Conservation (phyloP, 83 land plant species). For the Picea abies region DNA sequence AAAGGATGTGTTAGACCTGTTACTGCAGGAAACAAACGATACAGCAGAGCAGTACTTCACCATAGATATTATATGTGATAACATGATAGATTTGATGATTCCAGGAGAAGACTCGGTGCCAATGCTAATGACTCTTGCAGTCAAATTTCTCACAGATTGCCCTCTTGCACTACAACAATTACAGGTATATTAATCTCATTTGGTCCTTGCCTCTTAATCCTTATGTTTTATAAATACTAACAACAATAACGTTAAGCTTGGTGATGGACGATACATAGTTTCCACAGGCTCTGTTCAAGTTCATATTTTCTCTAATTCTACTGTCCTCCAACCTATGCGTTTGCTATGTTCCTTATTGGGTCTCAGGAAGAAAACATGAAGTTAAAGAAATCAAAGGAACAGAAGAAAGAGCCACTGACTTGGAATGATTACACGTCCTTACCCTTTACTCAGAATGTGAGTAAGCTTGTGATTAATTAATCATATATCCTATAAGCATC, state of each 20-base stretch:
- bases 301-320: no score
- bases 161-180: constrained; percentile 54
- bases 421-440: constrained; percentile 58
- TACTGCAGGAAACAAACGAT: constrained; percentile 33
- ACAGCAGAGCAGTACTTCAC: constrained; percentile 25
- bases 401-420: constrained; percentile 21
- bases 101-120: constrained; percentile 77
- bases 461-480: constrained; percentile 2
- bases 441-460: constrained; percentile 63
- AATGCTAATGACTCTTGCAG: constrained; percentile 51
- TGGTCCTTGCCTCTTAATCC: no score
- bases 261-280: no score
- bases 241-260: no score
- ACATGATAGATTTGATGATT: constrained; percentile 70
- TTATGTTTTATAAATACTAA: no score
- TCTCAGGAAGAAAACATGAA: constrained; percentile 65
- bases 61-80: constrained; percentile 48
- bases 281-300: no score
- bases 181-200: constrained; percentile 30
- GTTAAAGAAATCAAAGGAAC: constrained; percentile 32
- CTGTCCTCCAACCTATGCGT: no score
- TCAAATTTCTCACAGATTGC: constrained; percentile 57
- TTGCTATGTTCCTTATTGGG: no score
- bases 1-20: constrained; percentile 50
- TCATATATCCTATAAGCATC: background rate